Base-by-base conservation (phyloP, 2,329 filamentous ascomycete genomes). In the Mollisiaceae sp. region DNA sequence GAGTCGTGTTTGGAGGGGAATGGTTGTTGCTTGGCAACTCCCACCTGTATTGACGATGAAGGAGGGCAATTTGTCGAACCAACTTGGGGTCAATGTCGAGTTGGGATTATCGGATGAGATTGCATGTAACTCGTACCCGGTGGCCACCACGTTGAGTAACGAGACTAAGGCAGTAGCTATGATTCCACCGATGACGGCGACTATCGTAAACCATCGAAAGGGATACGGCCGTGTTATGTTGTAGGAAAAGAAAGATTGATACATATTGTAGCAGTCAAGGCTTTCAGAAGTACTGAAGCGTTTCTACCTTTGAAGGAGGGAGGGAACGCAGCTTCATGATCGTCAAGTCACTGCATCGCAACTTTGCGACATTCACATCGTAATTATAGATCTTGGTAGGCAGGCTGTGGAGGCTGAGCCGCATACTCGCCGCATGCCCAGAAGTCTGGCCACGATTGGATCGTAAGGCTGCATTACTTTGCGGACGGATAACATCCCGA, bases 121-220 rank as follows among this genome's bases (percentile, higher is more conserved):
- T 18, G 43, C 14, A 47, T 47, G n/a, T 47, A 47, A 47, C n/a
- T 47, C 43, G 43, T 47, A 47, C 8, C 43, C 43, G 14, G 43
- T 47, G 3, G 43, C 43, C 43, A 18, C 43, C n/a, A 47, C 43
- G 43, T 47, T 47, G 43, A 47, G 43, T 2, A 47, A 47, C n/a
- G 43, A 47, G 15, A 47, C 43, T 3, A 47, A 18, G 5, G n/a
- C n/a, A 47, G n/a, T 22, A 22, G 43, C 43, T 12, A 47, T 20
- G 43, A 47, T 47, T 47, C 43, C 43, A 9, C 43, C 43, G n/a
- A 47, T 47, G 14, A 47, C n/a, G 43, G 20, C 55, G 2, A 22
- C 35, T 12, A 35, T n/a, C n/a, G 55, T 58, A 20, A 58, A 58
- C 55, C 55, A 58, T 11, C 36, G 15, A 32, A 14, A 58, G 8